phyloP scores from a whole-genome alignment of 208 protist species.

The Acanthamoeba royreba region DNA sequence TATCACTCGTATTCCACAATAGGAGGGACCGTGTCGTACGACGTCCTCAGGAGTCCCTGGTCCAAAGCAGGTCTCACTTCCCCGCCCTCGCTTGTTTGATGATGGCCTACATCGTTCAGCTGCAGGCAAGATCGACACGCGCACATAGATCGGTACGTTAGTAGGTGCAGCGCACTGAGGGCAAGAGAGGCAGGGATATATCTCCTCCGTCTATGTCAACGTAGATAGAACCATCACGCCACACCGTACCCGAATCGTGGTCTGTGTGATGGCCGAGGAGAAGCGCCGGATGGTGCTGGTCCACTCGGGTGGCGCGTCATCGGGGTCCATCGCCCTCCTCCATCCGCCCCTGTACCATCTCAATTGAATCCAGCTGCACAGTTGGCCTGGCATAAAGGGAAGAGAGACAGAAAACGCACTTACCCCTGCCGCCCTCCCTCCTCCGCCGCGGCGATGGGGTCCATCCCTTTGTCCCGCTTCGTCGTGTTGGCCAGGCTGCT shows the following conservation, averaged over 20 bases:
- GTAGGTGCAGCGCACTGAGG: no score
- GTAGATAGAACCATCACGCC: neutral
- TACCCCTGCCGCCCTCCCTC: no score
- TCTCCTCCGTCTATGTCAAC: neutral
- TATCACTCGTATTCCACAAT: neutral
- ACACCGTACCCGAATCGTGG: neutral
- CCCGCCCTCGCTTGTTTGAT: neutral
- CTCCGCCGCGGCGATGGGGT: no score
- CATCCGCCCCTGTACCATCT: neutral
- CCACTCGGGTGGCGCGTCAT: neutral
- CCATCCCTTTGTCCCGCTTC: no score
- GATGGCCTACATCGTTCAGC: neutral
- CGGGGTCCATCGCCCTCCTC: neutral
- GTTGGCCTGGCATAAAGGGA: neutral
- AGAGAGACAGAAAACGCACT: no score
- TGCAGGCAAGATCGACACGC: neutral
- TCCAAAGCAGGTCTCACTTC: neutral
- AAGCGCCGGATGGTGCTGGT: neutral
- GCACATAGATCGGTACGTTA: neutral
- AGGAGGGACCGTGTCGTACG: neutral
- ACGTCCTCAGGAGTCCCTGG: neutral
- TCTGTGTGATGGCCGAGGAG: neutral
- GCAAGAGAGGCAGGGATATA: no score
- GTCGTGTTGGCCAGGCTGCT: no score
- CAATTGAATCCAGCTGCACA: neutral